A percentile compares a stretch with the other conserved stretches of the same genome.
These are phyloP conservation scores for Metschnikowia proteae DNA, from an alignment of 805 yeast species.

Conservation along the genomic window DNA sequence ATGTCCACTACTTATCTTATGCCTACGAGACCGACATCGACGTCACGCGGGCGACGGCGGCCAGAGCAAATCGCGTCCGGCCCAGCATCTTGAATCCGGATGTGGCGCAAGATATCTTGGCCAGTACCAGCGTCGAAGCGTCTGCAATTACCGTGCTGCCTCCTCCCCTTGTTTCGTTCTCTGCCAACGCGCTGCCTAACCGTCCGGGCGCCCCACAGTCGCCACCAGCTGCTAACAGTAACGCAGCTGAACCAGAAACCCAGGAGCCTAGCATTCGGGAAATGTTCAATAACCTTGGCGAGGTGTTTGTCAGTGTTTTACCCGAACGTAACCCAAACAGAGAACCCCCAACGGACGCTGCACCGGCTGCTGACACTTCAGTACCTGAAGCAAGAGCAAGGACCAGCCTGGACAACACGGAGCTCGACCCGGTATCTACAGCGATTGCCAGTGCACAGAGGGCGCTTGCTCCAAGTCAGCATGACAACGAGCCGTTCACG, in stretches of 20 bases:
- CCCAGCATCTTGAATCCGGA: slow-evolving; percentile 39
- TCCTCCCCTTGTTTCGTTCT: not conserved
- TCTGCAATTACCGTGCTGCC: slow-evolving; percentile 15
- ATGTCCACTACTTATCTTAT: slow-evolving; percentile 26
- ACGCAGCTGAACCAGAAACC: not conserved
- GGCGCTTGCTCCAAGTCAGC: not conserved
- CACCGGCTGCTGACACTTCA: not conserved
- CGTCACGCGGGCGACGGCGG: slow-evolving; percentile 24
- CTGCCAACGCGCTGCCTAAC: not conserved
- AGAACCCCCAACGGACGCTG: not conserved
- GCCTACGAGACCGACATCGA: slow-evolving; percentile 23
- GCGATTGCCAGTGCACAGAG: not conserved
- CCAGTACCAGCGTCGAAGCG: slow-evolving; percentile 26
- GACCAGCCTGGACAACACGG: not conserved
- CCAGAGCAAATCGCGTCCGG: slow-evolving; percentile 28
- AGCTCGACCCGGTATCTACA: not conserved
- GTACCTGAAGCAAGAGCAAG: not conserved
- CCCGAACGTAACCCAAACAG: not conserved
- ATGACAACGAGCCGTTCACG: not conserved
- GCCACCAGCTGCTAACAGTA: not conserved
- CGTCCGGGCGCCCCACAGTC: not conserved
- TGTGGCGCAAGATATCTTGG: slow-evolving; percentile 33
- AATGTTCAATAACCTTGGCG: slow-evolving; percentile 12
- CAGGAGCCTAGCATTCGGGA: slow-evolving; percentile 5
- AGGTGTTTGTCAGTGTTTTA: slow-evolving; percentile 10